Conservation (phyloP, 1,284 basidiomycete genomes). For the Heliocybe sulcata region DNA sequence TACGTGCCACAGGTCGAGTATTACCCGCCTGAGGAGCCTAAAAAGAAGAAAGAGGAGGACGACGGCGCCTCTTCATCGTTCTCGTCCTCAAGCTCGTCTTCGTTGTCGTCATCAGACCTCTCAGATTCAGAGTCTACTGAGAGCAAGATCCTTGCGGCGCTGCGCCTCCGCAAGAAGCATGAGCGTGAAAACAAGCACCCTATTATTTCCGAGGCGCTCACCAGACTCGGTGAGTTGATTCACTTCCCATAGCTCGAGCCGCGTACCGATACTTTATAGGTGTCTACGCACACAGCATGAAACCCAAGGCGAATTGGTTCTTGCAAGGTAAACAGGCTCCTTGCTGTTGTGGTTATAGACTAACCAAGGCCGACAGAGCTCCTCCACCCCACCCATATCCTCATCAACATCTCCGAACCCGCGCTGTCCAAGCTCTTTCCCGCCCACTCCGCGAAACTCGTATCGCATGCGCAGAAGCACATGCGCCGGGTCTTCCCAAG, state of each 20-base stretch:
- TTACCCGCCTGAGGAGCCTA: conserved; percentile 27
- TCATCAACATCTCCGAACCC: conserved; percentile 59
- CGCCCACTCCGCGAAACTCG: conserved; percentile 22
- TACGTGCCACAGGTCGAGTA: conserved; percentile 41
- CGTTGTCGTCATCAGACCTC: conserved; percentile 1
- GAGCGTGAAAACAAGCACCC: conserved; percentile 5
- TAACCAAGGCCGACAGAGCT: conserved; percentile 20
- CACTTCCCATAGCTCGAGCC: too few species aligned
- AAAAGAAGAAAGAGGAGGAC: conserved; percentile 1
- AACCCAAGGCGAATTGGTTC: conserved; percentile 44
- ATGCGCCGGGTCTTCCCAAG: conserved; percentile 53
- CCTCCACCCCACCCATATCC: conserved; percentile 34
- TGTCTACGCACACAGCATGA: conserved; percentile 52
- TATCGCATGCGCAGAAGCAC: conserved; percentile 33
- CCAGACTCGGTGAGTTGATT: not conserved
- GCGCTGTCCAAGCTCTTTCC: conserved; percentile 33
- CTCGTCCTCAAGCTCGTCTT: conserved; percentile 6
- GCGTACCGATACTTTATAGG: conserved; percentile 24
- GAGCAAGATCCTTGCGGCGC: conserved; percentile 6
- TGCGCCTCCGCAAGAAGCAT: not conserved
- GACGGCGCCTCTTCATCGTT: too few species aligned
- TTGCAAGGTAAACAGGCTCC: conserved; percentile 14
- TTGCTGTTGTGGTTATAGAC: conserved; percentile 4
- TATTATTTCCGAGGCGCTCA: not conserved
- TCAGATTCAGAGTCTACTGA: conserved; percentile 7